Evolutionary conservation across 768 basidiomycete genomes (phyloP).

Genomic region (Boletus insuetus): DNA sequence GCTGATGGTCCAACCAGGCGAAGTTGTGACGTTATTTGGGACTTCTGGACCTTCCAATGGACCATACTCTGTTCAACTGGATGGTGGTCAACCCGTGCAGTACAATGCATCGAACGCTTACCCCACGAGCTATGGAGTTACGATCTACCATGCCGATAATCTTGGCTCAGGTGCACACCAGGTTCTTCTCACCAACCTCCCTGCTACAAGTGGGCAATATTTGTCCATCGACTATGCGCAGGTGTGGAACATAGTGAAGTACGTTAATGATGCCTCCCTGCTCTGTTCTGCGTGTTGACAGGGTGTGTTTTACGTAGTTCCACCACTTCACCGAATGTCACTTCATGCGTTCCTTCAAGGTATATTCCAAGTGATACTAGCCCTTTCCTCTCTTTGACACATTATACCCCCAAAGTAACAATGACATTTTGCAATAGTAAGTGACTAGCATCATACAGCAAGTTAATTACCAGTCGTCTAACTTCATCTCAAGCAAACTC

Average conservation of each 20-base stretch:
- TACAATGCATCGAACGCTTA: conserved; percentile 19
- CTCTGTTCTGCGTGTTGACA: background rate
- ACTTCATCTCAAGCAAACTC: conserved; percentile 12
- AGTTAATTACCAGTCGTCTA: background rate
- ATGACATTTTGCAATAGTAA: conserved; percentile 9
- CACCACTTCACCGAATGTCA: background rate
- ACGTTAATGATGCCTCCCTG: background rate
- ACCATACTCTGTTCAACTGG: conserved; percentile 36
- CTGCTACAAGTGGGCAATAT: conserved; percentile 20
- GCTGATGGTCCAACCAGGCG: conserved; percentile 29
- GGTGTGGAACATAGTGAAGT: conserved; percentile 21
- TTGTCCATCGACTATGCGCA: conserved; percentile 35
- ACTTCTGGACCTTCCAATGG: conserved; percentile 37
- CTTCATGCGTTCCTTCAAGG: background rate
- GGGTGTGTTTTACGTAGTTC: background rate
- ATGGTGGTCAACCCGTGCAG: conserved; percentile 21
- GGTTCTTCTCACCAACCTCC: conserved; percentile 31
- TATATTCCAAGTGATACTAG: background rate
- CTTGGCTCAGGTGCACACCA: conserved; percentile 40
- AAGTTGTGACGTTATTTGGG: conserved; percentile 46
- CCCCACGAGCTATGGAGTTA: conserved; percentile 25
- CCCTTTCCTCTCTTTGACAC: background rate
- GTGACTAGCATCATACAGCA: background rate
- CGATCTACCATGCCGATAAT: conserved; percentile 33
- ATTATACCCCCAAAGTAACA: background rate